Conservation (phyloP, 345 rosid genomes). For the Isatis tinctoria region DNA sequence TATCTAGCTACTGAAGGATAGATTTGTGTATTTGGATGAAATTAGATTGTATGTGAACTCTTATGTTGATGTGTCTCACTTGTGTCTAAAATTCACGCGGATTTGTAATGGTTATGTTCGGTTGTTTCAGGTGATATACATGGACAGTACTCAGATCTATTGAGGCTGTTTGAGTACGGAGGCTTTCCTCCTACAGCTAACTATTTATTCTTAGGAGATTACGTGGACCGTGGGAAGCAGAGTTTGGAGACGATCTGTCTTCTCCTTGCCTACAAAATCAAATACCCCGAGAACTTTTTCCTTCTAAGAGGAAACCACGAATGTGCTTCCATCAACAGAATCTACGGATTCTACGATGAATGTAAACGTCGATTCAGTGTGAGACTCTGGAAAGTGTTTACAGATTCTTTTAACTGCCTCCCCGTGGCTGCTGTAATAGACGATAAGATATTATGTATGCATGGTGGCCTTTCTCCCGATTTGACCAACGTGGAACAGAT, state of each 20-base stretch:
- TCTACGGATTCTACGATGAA: conserved; percentile 93
- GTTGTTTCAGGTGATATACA: conserved; percentile 78
- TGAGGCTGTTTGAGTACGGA: conserved; percentile 86
- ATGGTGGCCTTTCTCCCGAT: conserved; percentile 93
- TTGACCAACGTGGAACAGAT: conserved; percentile 70
- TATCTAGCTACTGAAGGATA: not conserved
- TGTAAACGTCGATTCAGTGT: conserved; percentile 85
- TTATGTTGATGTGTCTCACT: not conserved
- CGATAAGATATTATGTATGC: conserved; percentile 93
- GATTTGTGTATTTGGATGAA: not conserved
- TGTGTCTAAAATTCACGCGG: not conserved
- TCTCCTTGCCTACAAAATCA: conserved; percentile 86
- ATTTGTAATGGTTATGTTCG: conserved; percentile 15
- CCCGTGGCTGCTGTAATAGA: conserved; percentile 96
- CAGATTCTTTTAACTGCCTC: conserved; percentile 90
- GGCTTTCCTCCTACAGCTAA: conserved; percentile 88
- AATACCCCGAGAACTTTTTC: conserved; percentile 84
- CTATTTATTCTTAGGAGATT: conserved; percentile 86
- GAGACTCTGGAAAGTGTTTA: conserved; percentile 77
- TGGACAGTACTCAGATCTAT: conserved; percentile 82
- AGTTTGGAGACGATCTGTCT: conserved; percentile 94
- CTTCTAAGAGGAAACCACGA: conserved; percentile 91
- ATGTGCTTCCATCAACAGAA: conserved; percentile 85
- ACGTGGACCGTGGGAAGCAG: conserved; percentile 94
- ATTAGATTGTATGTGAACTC: not conserved